Conservation (phyloP, 2,329 filamentous ascomycete species). For the Pezicula radicicola region DNA sequence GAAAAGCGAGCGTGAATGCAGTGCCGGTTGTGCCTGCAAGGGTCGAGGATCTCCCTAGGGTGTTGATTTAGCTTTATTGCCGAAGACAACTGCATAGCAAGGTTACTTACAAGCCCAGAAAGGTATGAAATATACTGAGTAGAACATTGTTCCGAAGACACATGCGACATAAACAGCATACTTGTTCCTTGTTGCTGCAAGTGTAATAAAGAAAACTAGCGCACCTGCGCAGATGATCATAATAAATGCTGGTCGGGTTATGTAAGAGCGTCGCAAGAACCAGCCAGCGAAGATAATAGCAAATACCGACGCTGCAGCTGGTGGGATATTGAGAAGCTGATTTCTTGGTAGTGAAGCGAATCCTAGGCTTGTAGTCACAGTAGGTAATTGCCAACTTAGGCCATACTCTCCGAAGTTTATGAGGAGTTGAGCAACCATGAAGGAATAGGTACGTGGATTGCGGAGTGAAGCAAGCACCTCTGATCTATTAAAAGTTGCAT, state of each 20-base stretch:
- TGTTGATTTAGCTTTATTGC: not conserved
- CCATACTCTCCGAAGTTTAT: slow-evolving; percentile 40
- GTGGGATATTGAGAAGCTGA: slow-evolving; percentile 43
- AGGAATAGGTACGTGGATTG: slow-evolving; percentile 32
- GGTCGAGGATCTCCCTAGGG: slow-evolving; percentile 35
- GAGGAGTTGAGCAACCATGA: slow-evolving; percentile 34
- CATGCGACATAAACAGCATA: slow-evolving; percentile 40
- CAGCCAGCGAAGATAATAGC: slow-evolving; percentile 37
- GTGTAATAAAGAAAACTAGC: slow-evolving; percentile 40
- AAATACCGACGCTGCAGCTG: slow-evolving; percentile 36
- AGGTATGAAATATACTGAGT: slow-evolving; percentile 39
- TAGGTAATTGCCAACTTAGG: slow-evolving; percentile 38
- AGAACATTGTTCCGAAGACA: slow-evolving; percentile 41
- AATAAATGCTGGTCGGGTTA: slow-evolving; percentile 37
- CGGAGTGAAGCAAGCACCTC: slow-evolving; percentile 34
- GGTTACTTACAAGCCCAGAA: slow-evolving; percentile 38
- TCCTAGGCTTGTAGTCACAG: slow-evolving; percentile 37
- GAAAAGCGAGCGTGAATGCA: slow-evolving; percentile 40
- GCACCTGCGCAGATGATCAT: slow-evolving; percentile 38
- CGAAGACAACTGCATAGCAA: not conserved
- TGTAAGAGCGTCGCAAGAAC: slow-evolving; percentile 35
- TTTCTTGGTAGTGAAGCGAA: slow-evolving; percentile 39
- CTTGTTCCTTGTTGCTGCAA: slow-evolving; percentile 35
- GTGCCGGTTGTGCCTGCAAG: slow-evolving; percentile 39
- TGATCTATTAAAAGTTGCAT: slow-evolving; percentile 30